Base-by-base conservation (phyloP, 2,329 filamentous ascomycete species). In the Nigrospora osmanthi region DNA sequence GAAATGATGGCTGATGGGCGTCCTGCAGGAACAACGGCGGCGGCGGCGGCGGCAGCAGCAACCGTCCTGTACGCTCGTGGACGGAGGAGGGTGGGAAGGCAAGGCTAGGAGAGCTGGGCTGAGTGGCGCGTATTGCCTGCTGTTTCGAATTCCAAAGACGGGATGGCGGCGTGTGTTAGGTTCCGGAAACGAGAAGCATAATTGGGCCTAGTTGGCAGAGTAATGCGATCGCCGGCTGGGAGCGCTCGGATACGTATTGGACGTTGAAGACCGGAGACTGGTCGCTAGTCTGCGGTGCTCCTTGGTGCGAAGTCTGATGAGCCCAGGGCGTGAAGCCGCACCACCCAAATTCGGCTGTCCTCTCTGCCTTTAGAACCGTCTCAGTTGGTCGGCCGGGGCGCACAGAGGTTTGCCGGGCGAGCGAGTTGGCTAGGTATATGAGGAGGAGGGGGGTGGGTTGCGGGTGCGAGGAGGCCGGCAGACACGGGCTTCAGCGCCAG, bases 111-210 rank as follows among this genome's bases (percentile, higher is more conserved):
- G 35, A 48, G 32, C 32, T 43, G 39, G 38, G 43, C 35, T 43
- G 41, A 39, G 28, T 40, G 43, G 35, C 38, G 42, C 35, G 35
- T 40, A 44, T 43, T 54, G 52, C 50, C 51, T 55, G 53, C 51
- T 51, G 57, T 59, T 61, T 63, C 59, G 57, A 60, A 54, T 55
- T 60, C 53, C 52, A 57, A 57, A 54, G 54, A 55, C 41, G 38
- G 47, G 52, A 53, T 49, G 51, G 51, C 52, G 55, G 54, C 53
- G 53, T 58, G 55, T 56, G 48, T 59, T 59, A 58, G 52, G 59
- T 58, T 60, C 59, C 55, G 57, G 56, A 56, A 54, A 54, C 57
- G 52, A 56, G 53, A 53, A 54, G 53, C 56, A 58, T 51, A 57
- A 52, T 56, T 50, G 53, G 49, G 52, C 47, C 52, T 46, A 52